Conservation (phyloP, 2,329 filamentous ascomycete genomes). For the Remersonia thermophila region DNA sequence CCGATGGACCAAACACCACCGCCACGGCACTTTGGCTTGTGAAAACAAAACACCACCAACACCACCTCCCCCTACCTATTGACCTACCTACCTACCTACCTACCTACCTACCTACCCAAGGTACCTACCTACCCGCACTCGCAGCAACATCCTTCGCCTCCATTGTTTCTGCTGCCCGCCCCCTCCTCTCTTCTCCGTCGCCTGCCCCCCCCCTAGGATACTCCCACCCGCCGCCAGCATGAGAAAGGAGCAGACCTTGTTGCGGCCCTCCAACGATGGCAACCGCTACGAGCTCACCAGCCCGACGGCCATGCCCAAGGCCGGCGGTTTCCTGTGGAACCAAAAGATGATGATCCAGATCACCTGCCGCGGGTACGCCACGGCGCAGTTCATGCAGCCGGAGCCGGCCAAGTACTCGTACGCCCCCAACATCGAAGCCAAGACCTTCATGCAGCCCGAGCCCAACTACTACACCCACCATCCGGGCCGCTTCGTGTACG, state of each 20-base stretch:
- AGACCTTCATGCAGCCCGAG: conserved; percentile 50
- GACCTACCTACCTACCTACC: too few species aligned
- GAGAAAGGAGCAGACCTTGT: conserved; percentile 18
- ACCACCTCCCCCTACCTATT: too few species aligned
- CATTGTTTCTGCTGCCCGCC: background rate
- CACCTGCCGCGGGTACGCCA: conserved; percentile 46
- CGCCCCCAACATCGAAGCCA: conserved; percentile 44
- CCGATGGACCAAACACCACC: too few species aligned
- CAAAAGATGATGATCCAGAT: conserved; percentile 49
- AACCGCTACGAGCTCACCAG: conserved; percentile 42
- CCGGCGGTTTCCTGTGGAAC: conserved; percentile 46
- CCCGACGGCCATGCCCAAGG: conserved; percentile 44
- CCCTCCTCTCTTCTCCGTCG: background rate
- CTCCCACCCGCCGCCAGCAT: conserved; percentile 9
- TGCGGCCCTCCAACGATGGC: conserved; percentile 34
- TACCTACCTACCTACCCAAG: too few species aligned
- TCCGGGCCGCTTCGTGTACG: conserved; percentile 45
- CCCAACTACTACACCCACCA: conserved; percentile 47
- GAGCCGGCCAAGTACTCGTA: conserved; percentile 49
- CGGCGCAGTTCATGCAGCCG: conserved; percentile 48
- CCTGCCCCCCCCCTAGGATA: too few species aligned
- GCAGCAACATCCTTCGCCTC: too few species aligned
- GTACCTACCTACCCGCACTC: too few species aligned
- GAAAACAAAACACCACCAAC: too few species aligned
- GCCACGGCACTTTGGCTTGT: too few species aligned